Base-by-base conservation (phyloP, 768 basidiomycete genomes). In the Ramaria sp. region DNA sequence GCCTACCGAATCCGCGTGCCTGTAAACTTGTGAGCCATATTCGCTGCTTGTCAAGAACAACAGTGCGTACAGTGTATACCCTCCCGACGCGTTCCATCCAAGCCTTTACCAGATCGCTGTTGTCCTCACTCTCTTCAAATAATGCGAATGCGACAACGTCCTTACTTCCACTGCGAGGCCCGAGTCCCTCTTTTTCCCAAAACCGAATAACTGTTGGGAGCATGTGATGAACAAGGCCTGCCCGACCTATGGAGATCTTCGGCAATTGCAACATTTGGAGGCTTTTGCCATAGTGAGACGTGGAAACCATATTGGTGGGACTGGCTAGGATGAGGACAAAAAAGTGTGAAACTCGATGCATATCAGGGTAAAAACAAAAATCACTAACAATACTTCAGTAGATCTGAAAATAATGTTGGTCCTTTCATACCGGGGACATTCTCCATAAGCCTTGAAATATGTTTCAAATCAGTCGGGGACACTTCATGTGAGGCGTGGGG, bases 141-240 rank as follows among this genome's bases (percentile, higher is more conserved):
- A 91, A 70, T 0, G 83, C 79, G 66, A 83, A 88, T 1, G 78
- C 79, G 1, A 74, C 76, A 4, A 87, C 73, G 61, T 91, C 75
- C 69, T 92, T 91, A 57, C 70, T 72, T 7, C 91, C 91, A 37
- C 77, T 77, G 48, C 78, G 75, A 0, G 91, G 91, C 15, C 75
- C 73, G 45, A 93, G 65, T 0, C 87, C 88, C 12, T 91, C 75
- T 66, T 90, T 92, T 62, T 88, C 84, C 90, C 91, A 92, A 67
- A 91, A 92, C 1, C 83, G 76, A 22, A 92, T 65, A 0, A 88
- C 84, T 4, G 87, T 69, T 1, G 88, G 83, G 13, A 80, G 67
- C 17, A 88, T 67, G 42, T 89, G 81, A n/a, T 92, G 72, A 27
- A 89, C 68, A 3, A 80, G 75, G 38, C 84, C 82, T 2, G 79